phyloP scores from a whole-genome alignment of 2,329 filamentous ascomycete species.

The Fonsecaea erecta region DNA sequence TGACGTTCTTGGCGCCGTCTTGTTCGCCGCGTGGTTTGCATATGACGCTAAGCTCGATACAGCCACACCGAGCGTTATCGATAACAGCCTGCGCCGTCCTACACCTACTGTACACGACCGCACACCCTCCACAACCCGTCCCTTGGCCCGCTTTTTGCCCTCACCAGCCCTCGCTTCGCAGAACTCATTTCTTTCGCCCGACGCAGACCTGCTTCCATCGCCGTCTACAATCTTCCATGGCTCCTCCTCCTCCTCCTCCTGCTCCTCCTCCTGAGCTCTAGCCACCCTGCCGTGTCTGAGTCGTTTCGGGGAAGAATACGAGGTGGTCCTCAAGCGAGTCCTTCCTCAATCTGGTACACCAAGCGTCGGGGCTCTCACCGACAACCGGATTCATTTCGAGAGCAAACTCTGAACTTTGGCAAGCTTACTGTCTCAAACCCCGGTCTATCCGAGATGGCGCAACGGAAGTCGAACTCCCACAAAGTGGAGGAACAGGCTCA shows the following conservation, averaged over 20 bases:
- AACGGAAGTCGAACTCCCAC: slow-evolving; percentile 21
- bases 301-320: background rate
- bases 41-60: background rate
- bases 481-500: slow-evolving; percentile 15
- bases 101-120: too few species aligned
- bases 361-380: background rate
- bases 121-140: background rate
- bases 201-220: background rate
- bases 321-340: background rate
- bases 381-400: background rate
- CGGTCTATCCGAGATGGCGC: slow-evolving; percentile 21
- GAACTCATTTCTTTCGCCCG: slow-evolving; percentile 1
- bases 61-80: background rate
- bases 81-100: background rate
- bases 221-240: slow-evolving; percentile 2
- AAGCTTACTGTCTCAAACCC: background rate
- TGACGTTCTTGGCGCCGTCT: background rate
- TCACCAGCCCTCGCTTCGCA: background rate
- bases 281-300: background rate
- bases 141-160: background rate
- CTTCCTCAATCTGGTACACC: background rate
- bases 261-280: background rate
- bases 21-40: background rate
- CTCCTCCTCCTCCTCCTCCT: background rate
- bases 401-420: too few species aligned